Conservation (phyloP, 306 rosid genomes). For the Canavalia gladiata region DNA sequence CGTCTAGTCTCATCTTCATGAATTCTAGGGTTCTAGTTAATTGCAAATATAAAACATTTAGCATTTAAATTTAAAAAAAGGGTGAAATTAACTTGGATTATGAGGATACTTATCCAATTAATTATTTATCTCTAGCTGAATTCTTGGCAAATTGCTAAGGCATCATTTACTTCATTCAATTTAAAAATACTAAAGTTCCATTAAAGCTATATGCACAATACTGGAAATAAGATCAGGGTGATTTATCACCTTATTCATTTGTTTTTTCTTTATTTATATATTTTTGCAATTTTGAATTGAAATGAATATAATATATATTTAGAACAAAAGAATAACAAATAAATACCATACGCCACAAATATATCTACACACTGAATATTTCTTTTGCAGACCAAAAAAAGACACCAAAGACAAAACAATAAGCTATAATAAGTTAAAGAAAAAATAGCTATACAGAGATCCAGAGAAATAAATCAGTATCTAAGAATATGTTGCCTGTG, state of each 20-base stretch:
- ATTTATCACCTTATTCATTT: slow-evolving; percentile 26
- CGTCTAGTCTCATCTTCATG: slow-evolving; percentile 80
- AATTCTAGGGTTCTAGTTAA: slow-evolving; percentile 63
- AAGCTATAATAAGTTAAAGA: slow-evolving; percentile 18
- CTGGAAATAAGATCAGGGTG: slow-evolving; percentile 13
- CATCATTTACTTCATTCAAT: slow-evolving; percentile 22
- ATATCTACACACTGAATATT: slow-evolving; percentile 13
- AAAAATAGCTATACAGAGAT: neutral
- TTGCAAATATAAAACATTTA: slow-evolving; percentile 35
- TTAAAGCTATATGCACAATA: slow-evolving; percentile 11
- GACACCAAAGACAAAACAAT: neutral
- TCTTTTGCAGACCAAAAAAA: neutral
- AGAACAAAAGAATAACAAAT: slow-evolving; percentile 21
- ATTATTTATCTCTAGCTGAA: slow-evolving; percentile 6
- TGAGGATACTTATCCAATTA: slow-evolving; percentile 26
- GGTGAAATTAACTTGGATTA: slow-evolving; percentile 1
- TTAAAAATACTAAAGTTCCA: slow-evolving; percentile 29
- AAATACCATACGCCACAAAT: slow-evolving; percentile 34
- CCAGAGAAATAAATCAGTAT: slow-evolving; percentile 31
- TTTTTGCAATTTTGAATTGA: neutral
- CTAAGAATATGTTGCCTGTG: slow-evolving; percentile 67
- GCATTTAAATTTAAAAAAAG: slow-evolving; percentile 46
- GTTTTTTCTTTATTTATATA: neutral
- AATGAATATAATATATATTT: neutral
- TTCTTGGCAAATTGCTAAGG: slow-evolving; percentile 16